phyloP scores from a whole-genome alignment of 805 yeast species.

The Yamadazyma takamatsuzukensis region DNA sequence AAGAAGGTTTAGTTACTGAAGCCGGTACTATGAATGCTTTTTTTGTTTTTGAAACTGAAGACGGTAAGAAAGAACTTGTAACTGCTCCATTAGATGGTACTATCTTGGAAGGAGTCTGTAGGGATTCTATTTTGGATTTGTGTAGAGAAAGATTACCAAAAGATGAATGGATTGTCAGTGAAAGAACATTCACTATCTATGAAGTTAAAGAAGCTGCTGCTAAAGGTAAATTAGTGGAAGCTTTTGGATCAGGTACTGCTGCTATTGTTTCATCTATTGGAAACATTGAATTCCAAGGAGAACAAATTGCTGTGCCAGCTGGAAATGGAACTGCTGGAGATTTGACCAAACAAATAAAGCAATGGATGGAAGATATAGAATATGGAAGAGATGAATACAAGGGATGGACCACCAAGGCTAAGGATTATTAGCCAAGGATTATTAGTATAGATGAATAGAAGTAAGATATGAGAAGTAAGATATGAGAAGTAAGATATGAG shows the following conservation, averaged over 20 bases:
- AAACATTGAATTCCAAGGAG: constrained; percentile 76
- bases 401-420: constrained; percentile 44
- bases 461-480: no score
- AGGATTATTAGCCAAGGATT: constrained; percentile 11
- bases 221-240: constrained; percentile 85
- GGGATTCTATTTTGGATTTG: constrained; percentile 79
- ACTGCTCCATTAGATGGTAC: constrained; percentile 98
- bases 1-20: constrained; percentile 81
- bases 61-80: constrained; percentile 86
- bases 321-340: constrained; percentile 77
- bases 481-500: no score
- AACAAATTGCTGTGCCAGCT: constrained; percentile 73
- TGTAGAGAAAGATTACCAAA: constrained; percentile 73
- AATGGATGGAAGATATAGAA: constrained; percentile 87
- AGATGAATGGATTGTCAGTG: constrained; percentile 76
- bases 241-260: constrained; percentile 97
- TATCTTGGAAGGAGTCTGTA: constrained; percentile 92
- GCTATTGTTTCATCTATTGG: constrained; percentile 94
- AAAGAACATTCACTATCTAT: constrained; percentile 76
- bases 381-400: constrained; percentile 77
- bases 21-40: constrained; percentile 98
- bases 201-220: constrained; percentile 77
- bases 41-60: constrained; percentile 74
- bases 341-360: constrained; percentile 70
- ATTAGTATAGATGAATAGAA: no score